Percentiles rank a stretch among this genome's conserved stretches.
Conservation (phyloP, 352 stramenopile species). For the Phytopythium oedochilum region DNA sequence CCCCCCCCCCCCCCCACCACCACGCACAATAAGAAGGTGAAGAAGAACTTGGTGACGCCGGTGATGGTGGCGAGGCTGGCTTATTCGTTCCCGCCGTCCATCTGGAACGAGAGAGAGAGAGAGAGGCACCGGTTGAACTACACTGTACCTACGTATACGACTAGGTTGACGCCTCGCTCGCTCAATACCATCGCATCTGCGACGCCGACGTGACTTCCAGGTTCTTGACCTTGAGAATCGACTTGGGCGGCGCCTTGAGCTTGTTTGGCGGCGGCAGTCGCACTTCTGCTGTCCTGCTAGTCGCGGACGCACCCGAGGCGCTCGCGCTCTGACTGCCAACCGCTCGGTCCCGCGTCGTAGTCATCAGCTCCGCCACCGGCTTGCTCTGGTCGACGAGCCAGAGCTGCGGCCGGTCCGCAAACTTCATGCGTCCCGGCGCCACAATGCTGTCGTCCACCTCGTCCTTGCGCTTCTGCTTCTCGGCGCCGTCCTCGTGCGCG, state of each 20-base stretch:
- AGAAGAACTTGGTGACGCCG: no score
- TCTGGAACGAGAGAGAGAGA: not conserved
- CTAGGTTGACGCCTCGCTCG: not conserved
- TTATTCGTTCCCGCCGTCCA: no score
- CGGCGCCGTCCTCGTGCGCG: constrained; percentile 16
- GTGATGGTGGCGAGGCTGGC: no score
- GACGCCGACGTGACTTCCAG: constrained; percentile 34
- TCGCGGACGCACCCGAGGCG: not conserved
- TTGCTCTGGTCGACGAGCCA: constrained; percentile 32
- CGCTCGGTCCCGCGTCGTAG: constrained; percentile 31
- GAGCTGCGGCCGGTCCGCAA: constrained; percentile 36
- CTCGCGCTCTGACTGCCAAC: constrained; percentile 8
- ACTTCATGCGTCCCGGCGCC: constrained; percentile 31
- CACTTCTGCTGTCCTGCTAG: not conserved
- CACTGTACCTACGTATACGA: not conserved
- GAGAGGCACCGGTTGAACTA: no score
- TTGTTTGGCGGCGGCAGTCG: constrained; percentile 40
- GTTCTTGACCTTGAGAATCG: constrained; percentile 41
- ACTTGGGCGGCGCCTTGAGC: constrained; percentile 33
- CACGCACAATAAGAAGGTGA: not conserved
- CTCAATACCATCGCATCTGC: constrained; percentile 29
- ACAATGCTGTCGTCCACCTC: constrained; percentile 18
- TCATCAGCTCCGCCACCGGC: constrained; percentile 32
- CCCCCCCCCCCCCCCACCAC: not conserved
- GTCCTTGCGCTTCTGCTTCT: constrained; percentile 11